Conservation (phyloP, 2,329 filamentous ascomycete species). For the Alternaria sp. region DNA sequence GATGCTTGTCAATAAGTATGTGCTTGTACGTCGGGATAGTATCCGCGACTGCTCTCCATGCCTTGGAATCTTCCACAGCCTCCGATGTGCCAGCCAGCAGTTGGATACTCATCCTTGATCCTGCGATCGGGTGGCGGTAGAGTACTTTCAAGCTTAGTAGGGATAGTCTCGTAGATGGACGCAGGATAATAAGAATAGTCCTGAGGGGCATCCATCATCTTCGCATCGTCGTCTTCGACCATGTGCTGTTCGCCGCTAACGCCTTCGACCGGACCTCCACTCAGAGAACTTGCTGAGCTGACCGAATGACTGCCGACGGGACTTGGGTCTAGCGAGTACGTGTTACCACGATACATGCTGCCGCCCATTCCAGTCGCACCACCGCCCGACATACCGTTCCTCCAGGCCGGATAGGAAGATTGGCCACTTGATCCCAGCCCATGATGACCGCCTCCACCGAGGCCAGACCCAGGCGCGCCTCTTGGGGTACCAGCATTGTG, state of each 20-base stretch:
- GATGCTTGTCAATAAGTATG: constrained; percentile 46
- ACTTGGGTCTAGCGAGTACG: constrained; percentile 49
- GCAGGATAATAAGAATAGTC: constrained; percentile 57
- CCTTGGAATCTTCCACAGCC: constrained; percentile 54
- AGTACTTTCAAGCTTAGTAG: constrained; percentile 38
- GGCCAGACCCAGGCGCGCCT: constrained; percentile 41
- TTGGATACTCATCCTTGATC: constrained; percentile 53
- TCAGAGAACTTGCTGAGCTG: constrained; percentile 53
- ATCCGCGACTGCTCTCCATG: constrained; percentile 55
- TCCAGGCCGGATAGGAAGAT: constrained; percentile 44
- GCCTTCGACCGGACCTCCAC: constrained; percentile 49
- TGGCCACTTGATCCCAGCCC: constrained; percentile 73
- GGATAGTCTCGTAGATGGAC: constrained; percentile 52
- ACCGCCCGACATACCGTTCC: constrained; percentile 42
- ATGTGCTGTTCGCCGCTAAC: constrained; percentile 52
- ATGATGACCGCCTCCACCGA: constrained; percentile 47
- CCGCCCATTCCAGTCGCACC: constrained; percentile 38
- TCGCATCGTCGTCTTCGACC: constrained; percentile 44
- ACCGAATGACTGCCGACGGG: constrained; percentile 51
- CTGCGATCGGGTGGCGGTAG: constrained; percentile 45
- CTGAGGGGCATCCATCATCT: constrained; percentile 50
- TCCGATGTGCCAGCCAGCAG: constrained; percentile 47
- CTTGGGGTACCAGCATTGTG: constrained; percentile 46
- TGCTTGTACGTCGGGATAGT: constrained; percentile 53
- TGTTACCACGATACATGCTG: constrained; percentile 42